Evolutionary conservation across 2,329 filamentous ascomycete genomes (phyloP).

Genomic region (Aspergillus unguis): DNA sequence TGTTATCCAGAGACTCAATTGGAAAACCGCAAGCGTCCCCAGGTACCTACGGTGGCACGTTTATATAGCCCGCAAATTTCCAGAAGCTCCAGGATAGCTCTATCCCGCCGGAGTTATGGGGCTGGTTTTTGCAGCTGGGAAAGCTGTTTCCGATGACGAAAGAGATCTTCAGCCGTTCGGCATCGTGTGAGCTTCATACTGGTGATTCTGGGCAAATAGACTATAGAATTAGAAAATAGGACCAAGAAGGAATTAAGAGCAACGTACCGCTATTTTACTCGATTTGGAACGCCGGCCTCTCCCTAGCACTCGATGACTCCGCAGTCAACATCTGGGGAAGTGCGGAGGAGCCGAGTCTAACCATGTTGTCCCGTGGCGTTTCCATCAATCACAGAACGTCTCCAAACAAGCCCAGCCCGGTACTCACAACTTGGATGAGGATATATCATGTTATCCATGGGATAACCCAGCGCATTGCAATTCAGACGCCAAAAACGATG

Average conservation of each 20-base stretch:
- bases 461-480: not conserved
- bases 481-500: too few species aligned
- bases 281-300: not conserved
- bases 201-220: too few species aligned
- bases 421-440: not conserved
- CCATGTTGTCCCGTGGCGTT: conserved; percentile 6
- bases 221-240: too few species aligned
- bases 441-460: not conserved
- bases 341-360: conserved; percentile 3
- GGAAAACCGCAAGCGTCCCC: not conserved
- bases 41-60: not conserved
- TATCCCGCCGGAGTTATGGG: conserved; percentile 9
- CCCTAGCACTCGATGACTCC: too few species aligned
- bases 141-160: not conserved
- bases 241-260: too few species aligned
- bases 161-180: not conserved
- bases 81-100: not conserved
- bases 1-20: not conserved
- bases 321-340: not conserved
- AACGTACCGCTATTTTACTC: conserved; percentile 4
- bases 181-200: not conserved
- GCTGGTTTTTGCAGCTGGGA: not conserved
- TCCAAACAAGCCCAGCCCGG: not conserved
- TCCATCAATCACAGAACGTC: conserved; percentile 8
- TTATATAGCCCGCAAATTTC: conserved; percentile 7